Percentiles rank a stretch among this genome's conserved stretches.
phyloP scores from a whole-genome alignment of 2,329 filamentous ascomycete species.

The Septoria petroselini region DNA sequence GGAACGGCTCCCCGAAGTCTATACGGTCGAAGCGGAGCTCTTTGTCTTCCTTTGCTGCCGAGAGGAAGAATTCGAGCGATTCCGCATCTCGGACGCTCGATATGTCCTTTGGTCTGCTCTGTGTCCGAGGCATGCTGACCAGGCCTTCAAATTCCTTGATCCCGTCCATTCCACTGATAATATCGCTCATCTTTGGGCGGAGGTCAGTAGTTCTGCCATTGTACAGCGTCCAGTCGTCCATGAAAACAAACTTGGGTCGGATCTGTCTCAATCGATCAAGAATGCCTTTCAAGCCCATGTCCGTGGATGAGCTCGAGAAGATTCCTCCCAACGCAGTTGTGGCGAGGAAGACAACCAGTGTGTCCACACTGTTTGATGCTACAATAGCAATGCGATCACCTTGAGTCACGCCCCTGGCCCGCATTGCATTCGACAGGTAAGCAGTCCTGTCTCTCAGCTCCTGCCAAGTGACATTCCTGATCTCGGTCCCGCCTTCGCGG shows the following conservation, averaged over 20 bases:
- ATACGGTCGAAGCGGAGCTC: constrained; percentile 57
- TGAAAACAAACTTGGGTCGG: constrained; percentile 74
- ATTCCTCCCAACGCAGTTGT: constrained; percentile 68
- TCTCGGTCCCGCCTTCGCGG: constrained; percentile 60
- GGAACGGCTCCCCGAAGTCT: constrained; percentile 69
- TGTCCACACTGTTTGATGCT: constrained; percentile 71
- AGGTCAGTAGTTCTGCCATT: constrained; percentile 74
- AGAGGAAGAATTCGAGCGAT: constrained; percentile 45
- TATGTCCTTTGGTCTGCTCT: constrained; percentile 56
- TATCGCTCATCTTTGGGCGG: constrained; percentile 65
- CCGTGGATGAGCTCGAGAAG: constrained; percentile 73
- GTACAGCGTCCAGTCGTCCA: constrained; percentile 76
- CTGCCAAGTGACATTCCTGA: constrained; percentile 61
- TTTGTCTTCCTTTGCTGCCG: constrained; percentile 39
- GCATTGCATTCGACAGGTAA: constrained; percentile 63
- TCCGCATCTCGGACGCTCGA: constrained; percentile 50
- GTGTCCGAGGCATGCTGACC: constrained; percentile 66
- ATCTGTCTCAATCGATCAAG: constrained; percentile 73
- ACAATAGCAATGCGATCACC: constrained; percentile 76
- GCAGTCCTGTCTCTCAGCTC: constrained; percentile 61
- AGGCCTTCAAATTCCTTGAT: constrained; percentile 61
- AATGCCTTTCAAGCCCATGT: constrained; percentile 78
- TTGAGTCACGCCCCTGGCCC: constrained; percentile 60
- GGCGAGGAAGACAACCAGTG: constrained; percentile 67
- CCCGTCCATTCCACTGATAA: constrained; percentile 60